Base-by-base conservation (phyloP, 805 yeast species). In the Saccharomycopsis sp. region DNA sequence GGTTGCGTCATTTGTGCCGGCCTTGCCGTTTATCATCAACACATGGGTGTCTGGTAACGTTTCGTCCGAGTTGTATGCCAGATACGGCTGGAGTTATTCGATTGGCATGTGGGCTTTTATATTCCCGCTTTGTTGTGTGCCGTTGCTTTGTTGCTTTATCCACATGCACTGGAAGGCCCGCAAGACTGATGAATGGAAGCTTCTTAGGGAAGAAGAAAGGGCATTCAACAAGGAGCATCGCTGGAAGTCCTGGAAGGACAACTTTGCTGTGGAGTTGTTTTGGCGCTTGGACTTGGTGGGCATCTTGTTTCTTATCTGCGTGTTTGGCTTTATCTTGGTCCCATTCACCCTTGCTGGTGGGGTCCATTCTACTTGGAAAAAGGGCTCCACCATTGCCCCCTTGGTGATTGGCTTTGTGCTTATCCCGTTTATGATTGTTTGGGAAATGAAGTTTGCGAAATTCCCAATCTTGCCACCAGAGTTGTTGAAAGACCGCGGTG, bases 261-360 rank as follows among this genome's bases (percentile, higher is more conserved):
- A 25, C 29, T 9, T 25, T n/a, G 38, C 59, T n/a, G 60, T 59
- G 15, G 61, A 64, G 39, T 58, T 69, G 31, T 77, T 75, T 58
- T 77, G 83, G 81, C 69, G 71, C 52, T 53, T 79, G 34, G 94
- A 83, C 55, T 58, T 77, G 10, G 56, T 77, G 41, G 94, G 92
- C 33, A 59, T 77, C 26, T 51, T 77, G 15, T 57, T 79, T 16
- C 54, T 80, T 50, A 64, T 72, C 39, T 69, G 71, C 19, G 66
- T 69, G 2, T 62, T 82, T 17, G 86, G 84, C 31, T 70, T 80
- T 50, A 64, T 83, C 34, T 63, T 83, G 45, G 77, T 75, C 17
- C 92, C 94, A 17, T 66, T 83, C 49, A 81, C 92, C 9, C 58
- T 83, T 22, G 88, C 88, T 9, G 88, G 85, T 48, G 87, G 87